phyloP scores from a whole-genome alignment of 202 grass and related monocot genomes.

The Zoysia matrella region DNA sequence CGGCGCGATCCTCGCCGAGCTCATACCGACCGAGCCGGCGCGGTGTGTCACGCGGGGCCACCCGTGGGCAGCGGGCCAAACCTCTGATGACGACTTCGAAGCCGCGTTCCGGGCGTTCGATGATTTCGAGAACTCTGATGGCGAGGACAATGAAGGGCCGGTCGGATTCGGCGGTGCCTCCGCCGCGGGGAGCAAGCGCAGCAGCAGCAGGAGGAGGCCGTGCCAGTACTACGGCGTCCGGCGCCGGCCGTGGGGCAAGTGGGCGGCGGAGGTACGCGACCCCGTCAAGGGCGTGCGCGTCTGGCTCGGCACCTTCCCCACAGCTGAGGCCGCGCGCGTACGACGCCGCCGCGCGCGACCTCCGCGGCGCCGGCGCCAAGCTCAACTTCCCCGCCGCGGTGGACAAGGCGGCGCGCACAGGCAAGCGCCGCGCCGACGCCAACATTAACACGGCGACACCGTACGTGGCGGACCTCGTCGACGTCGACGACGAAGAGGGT shows the following conservation, averaged over 20 bases:
- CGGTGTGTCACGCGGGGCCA: background rate
- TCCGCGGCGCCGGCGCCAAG: constrained; percentile 33
- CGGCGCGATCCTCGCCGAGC: constrained; percentile 28
- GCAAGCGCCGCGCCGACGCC: background rate
- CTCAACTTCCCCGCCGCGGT: constrained; percentile 25
- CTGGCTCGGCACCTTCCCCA: too few relatives aligned
- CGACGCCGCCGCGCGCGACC: constrained; percentile 54
- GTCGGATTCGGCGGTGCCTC: background rate
- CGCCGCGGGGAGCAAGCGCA: background rate
- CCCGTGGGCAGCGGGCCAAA: background rate
- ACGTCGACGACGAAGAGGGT: background rate
- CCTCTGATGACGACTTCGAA: constrained; percentile 24
- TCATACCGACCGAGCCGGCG: constrained; percentile 24
- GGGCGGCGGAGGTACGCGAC: constrained; percentile 53
- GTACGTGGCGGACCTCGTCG: background rate
- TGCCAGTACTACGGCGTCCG: constrained; percentile 53
- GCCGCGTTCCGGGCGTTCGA: constrained; percentile 28
- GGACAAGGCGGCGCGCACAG: background rate
- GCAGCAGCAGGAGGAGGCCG: background rate
- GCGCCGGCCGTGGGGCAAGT: constrained; percentile 64
- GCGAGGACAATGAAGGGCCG: background rate
- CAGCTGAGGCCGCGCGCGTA: background rate
- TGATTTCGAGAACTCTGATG: background rate
- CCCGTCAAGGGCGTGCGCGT: too few relatives aligned
- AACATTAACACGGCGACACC: background rate